These are phyloP conservation scores for Diplodia scrobiculata DNA, from an alignment of 2,329 filamentous ascomycete species.

Conservation along the genomic window DNA sequence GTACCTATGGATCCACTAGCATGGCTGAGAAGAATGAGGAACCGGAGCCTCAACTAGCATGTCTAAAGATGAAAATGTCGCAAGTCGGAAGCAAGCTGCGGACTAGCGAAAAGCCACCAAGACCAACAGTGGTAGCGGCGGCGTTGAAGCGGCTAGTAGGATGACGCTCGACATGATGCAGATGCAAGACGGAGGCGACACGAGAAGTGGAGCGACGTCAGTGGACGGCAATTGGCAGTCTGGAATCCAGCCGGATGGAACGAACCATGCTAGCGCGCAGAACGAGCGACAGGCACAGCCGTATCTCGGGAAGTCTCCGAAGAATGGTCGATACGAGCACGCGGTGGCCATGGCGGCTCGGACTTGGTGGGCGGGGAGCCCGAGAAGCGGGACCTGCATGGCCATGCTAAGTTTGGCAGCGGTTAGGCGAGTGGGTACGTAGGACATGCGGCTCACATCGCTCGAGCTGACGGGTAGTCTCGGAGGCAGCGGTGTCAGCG, in stretches of 20 bases:
- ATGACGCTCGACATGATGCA: background rate
- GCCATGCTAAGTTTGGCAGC: constrained; percentile 33
- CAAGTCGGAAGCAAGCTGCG: background rate
- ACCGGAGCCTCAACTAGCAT: constrained; percentile 13
- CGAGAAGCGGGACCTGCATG: constrained; percentile 45
- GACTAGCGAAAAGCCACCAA: constrained; percentile 1
- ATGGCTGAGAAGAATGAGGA: background rate
- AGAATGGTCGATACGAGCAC: constrained; percentile 1
- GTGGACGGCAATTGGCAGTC: background rate
- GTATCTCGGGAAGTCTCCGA: constrained; percentile 1
- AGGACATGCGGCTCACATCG: background rate
- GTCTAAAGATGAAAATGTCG: constrained; percentile 6
- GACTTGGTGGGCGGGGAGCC: constrained; percentile 32
- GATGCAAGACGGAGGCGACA: background rate
- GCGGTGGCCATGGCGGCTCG: constrained; percentile 13
- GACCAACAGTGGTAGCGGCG: background rate
- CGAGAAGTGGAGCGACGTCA: background rate
- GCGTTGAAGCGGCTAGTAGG: background rate
- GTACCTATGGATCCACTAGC: background rate
- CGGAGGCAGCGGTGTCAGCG: background rate
- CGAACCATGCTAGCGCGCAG: background rate
- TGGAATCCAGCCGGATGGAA: background rate
- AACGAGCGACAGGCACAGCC: constrained; percentile 13
- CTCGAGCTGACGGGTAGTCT: background rate
- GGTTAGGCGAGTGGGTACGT: too few relatives aligned